phyloP scores from a whole-genome alignment of 2,329 filamentous ascomycete species.

The Talaromyces sp. region DNA sequence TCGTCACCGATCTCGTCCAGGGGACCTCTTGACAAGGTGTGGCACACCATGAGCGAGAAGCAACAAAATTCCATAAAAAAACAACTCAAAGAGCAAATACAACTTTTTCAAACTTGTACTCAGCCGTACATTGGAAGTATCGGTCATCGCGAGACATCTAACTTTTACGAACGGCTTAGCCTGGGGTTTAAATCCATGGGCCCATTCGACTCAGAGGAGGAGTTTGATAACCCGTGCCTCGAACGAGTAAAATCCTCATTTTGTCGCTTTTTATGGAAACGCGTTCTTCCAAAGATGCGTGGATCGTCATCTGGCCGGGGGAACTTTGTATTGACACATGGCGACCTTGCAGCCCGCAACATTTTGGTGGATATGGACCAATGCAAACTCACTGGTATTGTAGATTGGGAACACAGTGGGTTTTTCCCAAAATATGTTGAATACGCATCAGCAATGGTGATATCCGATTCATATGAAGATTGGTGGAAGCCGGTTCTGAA shows the following conservation, averaged over 20 bases:
- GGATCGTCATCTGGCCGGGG: not conserved
- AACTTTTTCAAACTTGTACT: constrained; percentile 13
- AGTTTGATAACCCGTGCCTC: constrained; percentile 15
- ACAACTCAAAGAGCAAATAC: constrained; percentile 12
- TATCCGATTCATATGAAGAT: constrained; percentile 2
- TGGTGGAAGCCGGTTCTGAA: constrained; percentile 9
- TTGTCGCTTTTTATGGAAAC: constrained; percentile 2
- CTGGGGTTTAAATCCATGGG: constrained; percentile 11
- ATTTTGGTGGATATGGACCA: constrained; percentile 12
- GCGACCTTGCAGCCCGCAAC: constrained; percentile 12
- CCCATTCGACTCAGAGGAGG: constrained; percentile 13
- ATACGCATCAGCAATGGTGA: constrained; percentile 4
- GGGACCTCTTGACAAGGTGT: constrained; percentile 10
- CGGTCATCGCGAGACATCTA: constrained; percentile 7
- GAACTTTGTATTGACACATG: constrained; percentile 14
- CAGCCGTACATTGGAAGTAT: constrained; percentile 17
- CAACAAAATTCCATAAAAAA: constrained; percentile 11
- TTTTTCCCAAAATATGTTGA: constrained; percentile 13
- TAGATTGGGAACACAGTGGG: constrained; percentile 12
- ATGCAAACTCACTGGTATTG: constrained; percentile 10
- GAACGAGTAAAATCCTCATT: not conserved
- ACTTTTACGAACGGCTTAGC: constrained; percentile 10
- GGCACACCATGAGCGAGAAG: constrained; percentile 7
- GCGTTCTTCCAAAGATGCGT: not conserved
- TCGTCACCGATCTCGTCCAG: constrained; percentile 10